Evolutionary conservation across 441 rosid genomes (phyloP).

Genomic region (Populus trichocarpa): DNA sequence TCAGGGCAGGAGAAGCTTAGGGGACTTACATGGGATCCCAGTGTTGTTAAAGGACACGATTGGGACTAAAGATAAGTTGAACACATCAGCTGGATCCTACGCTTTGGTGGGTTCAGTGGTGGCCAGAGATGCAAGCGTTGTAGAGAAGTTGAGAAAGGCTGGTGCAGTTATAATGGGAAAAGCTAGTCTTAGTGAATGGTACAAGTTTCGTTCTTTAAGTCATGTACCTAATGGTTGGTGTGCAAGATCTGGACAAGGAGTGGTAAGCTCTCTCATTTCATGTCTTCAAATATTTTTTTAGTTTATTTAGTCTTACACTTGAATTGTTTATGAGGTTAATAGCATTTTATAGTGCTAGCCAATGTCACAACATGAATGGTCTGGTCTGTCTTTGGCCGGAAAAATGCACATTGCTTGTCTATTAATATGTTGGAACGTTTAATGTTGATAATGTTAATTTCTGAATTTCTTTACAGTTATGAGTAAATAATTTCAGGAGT

Average conservation of each 20-base stretch:
- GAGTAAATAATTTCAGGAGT: no score
- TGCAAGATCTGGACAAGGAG: not conserved
- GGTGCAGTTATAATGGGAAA: conserved; percentile 17
- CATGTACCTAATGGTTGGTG: conserved; percentile 8
- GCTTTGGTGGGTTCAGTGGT: conserved; percentile 15
- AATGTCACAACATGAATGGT: no score
- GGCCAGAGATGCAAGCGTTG: conserved; percentile 11
- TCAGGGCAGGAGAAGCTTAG: conserved; percentile 5
- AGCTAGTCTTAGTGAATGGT: conserved; percentile 10
- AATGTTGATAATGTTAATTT: not conserved
- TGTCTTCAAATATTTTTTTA: not conserved
- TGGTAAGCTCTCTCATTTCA: not conserved
- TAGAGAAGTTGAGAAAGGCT: conserved; percentile 5
- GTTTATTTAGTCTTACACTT: no score
- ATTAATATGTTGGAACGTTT: not conserved
- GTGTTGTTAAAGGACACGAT: conserved; percentile 16
- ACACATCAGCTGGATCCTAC: conserved; percentile 9
- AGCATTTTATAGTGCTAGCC: not conserved
- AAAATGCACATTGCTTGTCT: not conserved
- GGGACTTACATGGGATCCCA: conserved; percentile 22
- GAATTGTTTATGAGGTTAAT: no score
- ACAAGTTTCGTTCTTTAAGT: not conserved
- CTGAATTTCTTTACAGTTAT: not conserved
- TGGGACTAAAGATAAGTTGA: conserved; percentile 8
- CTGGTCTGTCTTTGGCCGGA: no score